Percentiles rank a stretch among this genome's conserved stretches.
These are phyloP conservation scores for Handroanthus guayacan DNA, from an alignment of 257 asterid species.

Conservation along the genomic window DNA sequence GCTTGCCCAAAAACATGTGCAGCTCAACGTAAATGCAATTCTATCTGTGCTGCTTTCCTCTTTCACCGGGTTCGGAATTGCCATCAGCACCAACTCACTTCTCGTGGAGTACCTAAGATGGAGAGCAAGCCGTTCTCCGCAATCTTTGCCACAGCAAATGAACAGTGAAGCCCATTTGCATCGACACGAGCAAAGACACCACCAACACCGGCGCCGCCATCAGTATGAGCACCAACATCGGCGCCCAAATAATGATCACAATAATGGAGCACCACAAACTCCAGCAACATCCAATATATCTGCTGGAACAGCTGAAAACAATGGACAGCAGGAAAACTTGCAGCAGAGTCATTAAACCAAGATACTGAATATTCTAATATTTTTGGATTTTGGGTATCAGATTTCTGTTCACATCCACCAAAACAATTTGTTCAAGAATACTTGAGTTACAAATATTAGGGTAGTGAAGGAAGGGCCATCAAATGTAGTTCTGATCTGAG, in stretches of 20 bases:
- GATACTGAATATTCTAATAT: neutral
- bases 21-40: constrained; percentile 82
- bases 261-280: constrained; percentile 43
- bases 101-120: constrained; percentile 90
- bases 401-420: neutral
- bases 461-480: neutral
- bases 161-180: constrained; percentile 19
- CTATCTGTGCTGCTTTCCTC: constrained; percentile 92
- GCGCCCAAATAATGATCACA: constrained; percentile 31
- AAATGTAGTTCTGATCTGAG: constrained; percentile 1
- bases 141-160: constrained; percentile 45
- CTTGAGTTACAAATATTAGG: neutral
- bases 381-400: neutral
- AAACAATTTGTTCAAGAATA: neutral
- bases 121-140: constrained; percentile 67
- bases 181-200: constrained; percentile 41
- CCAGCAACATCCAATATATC: constrained; percentile 30
- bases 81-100: constrained; percentile 91
- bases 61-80: constrained; percentile 95
- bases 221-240: constrained; percentile 41
- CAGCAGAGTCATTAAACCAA: constrained; percentile 36
- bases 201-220: constrained; percentile 37
- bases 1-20: constrained; percentile 37
- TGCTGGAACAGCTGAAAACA: constrained; percentile 36
- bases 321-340: constrained; percentile 45